These are phyloP conservation scores for Exophiala calicioides DNA, from an alignment of 2,329 filamentous ascomycete genomes.

Conservation along the genomic window DNA sequence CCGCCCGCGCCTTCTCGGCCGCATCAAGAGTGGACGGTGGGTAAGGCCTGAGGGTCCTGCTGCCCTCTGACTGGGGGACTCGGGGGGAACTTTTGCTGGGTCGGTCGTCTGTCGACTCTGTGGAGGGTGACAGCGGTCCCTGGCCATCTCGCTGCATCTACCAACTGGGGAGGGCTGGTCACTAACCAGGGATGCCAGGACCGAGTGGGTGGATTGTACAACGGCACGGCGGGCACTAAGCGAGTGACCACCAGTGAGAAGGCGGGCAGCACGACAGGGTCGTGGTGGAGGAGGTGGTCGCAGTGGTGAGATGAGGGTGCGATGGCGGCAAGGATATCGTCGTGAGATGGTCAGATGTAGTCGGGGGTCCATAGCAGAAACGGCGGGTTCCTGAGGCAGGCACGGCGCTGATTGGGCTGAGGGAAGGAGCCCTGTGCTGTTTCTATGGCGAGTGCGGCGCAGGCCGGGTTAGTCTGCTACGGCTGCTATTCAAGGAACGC, in stretches of 20 bases:
- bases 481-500: conserved; percentile 21
- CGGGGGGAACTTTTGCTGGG: too few relatives aligned
- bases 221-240: conserved; percentile 16
- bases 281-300: conserved; percentile 1
- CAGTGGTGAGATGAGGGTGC: conserved; percentile 20
- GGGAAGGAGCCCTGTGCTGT: not conserved
- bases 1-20: too few relatives aligned
- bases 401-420: conserved; percentile 1
- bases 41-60: too few relatives aligned
- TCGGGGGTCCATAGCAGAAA: too few relatives aligned
- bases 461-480: conserved; percentile 19
- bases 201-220: conserved; percentile 18
- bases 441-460: conserved; percentile 23
- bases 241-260: conserved; percentile 7
- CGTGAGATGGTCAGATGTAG: conserved; percentile 2
- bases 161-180: too few relatives aligned
- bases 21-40: too few relatives aligned
- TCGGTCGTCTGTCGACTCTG: too few relatives aligned
- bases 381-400: conserved; percentile 24
- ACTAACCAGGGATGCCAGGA: conserved; percentile 10
- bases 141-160: too few relatives aligned
- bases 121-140: too few relatives aligned
- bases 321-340: too few relatives aligned
- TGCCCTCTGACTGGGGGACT: too few relatives aligned
- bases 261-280: conserved; percentile 10